Evolutionary conservation across 2,329 filamentous ascomycete species (phyloP), one percentile per base, ranked within the genome.

Genomic region (Fusarium compactum): DNA sequence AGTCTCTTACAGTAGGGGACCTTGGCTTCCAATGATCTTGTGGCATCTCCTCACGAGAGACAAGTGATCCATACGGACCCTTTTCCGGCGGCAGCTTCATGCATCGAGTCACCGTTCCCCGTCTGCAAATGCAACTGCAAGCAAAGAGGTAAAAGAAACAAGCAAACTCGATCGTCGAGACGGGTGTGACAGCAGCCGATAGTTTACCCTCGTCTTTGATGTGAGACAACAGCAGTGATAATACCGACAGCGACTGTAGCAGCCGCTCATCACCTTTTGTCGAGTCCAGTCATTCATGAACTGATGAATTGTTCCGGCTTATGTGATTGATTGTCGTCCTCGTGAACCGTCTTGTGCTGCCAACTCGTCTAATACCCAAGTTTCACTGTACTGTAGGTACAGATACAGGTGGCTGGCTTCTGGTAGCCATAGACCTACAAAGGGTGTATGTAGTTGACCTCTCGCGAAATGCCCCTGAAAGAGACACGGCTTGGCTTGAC

Each of bases 51-150:
- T 59, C 55, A 65, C 30, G 32, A 46, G 58, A 48, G 27, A 34
- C 30, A 43, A 25, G 46, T 38, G 27, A 22, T 18, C 67, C 67
- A 69, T 48, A 54, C 68, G 68, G 68, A 51, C 56, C 32, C 24
- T 58, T 38, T 71, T 34, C 69, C 69, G 68, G 68, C 30, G 20
- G 46, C 69, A 65, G 67, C 68, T 71, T 58, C 52, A 40, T 54
- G 68, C 67, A 69, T 69, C 60, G 55, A 69, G 66, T 69, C 59
- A 53, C 50, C 34, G 44, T 25, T 58, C 47, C 50, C 34, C 52
- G 44, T 58, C 41, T 53, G 59, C 65, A 68, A 43, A 51, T 27
- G 25, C 44, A 46, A 22, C 12, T 52, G 24, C 50, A 53, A 41
- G 32, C 34, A 43, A 14, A 29, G 41, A 16, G 24, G 48, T 32